Evolutionary conservation across 1,284 basidiomycete genomes (phyloP), one percentile per base, ranked within the genome.

Genomic region (Cutaneotrichosporon sp.): DNA sequence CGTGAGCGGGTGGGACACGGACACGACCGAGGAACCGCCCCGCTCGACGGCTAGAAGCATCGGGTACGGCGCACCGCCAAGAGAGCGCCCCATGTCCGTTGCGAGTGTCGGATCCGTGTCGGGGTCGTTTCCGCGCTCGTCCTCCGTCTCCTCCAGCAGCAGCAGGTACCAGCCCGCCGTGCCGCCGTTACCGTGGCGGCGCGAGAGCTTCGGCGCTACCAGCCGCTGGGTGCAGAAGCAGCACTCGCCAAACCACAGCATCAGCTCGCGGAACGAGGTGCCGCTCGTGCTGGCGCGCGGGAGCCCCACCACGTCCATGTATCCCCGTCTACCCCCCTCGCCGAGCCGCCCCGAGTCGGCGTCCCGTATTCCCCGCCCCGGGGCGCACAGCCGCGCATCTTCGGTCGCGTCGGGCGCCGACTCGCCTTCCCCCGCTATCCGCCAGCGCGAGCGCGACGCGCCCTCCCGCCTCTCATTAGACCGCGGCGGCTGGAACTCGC

Each of bases 141-240:
- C 38, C 7, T 43, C 53, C 33, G 25, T 38, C 8, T 50, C 47
- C 24, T 50, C 47, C 5, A 50, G 4, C 50, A 38, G 14, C 6
- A 51, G 56, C 31, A 38, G 34, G 34, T 57, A 57, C 46, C n/a
- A 46, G 22, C 55, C 46, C 22, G 33, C n/a, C 13, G 36, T 57
- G 8, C 63, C 59, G 4, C 63, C 63, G 3, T 56, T 61, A 14
- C 64, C 64, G 0, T 65, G 64, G 64, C 54, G 64, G 0, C 49
- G 58, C 9, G 59, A 65, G 36, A 45, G 55, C 20, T 42, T 51
- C 10, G 56, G 56, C 7, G 36, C 20, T 1, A 47, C 55, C 20
- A 27, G 34, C 20, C 54, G 56, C 11, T 65, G 64, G 64, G 54
- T 65, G 7, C 64, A 65, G 58, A 58, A 58, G 11, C 51, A 50